Percentiles rank a stretch among this genome's conserved stretches.
Conservation (phyloP, 371 early-diverging fungal genomes). For the Paraphysoderma sedebokerense region DNA sequence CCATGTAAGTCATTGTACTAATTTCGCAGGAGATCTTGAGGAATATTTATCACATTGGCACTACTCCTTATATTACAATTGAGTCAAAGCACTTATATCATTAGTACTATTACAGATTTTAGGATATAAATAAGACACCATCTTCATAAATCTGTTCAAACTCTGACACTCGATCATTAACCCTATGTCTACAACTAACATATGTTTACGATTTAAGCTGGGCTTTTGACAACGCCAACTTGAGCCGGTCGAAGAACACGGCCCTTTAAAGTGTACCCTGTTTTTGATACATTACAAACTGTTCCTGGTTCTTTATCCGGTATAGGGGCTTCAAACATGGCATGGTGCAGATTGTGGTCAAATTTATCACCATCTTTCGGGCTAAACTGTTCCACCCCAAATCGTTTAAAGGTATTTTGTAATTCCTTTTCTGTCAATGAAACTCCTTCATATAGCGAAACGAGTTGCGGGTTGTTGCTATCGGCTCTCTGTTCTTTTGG, state of each 20-base stretch:
- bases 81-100: too few species aligned
- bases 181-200: too few species aligned
- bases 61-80: too few species aligned
- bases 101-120: too few species aligned
- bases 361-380: conserved; percentile 68
- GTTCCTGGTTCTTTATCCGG: conserved; percentile 76
- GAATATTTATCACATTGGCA: too few species aligned
- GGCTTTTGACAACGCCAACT: conserved; percentile 88
- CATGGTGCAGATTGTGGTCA: conserved; percentile 86
- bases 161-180: too few species aligned
- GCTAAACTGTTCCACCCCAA: conserved; percentile 70
- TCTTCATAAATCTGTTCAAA: too few species aligned
- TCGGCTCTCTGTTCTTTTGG: conserved; percentile 29
- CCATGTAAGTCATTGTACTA: too few species aligned
- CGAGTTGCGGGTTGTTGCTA: conserved; percentile 29
- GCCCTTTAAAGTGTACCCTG: conserved; percentile 78
- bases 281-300: conserved; percentile 72
- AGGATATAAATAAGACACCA: too few species aligned
- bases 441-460: conserved; percentile 71
- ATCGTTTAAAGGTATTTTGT: conserved; percentile 67
- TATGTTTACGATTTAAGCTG: too few species aligned
- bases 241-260: conserved; percentile 89
- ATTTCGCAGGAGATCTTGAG: too few species aligned
- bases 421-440: conserved; percentile 75
- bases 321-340: conserved; percentile 81